Percentiles rank a stretch among this genome's conserved stretches.
phyloP scores from a whole-genome alignment of 2,329 filamentous ascomycete genomes.

The Emericellopsis cladophorae region DNA sequence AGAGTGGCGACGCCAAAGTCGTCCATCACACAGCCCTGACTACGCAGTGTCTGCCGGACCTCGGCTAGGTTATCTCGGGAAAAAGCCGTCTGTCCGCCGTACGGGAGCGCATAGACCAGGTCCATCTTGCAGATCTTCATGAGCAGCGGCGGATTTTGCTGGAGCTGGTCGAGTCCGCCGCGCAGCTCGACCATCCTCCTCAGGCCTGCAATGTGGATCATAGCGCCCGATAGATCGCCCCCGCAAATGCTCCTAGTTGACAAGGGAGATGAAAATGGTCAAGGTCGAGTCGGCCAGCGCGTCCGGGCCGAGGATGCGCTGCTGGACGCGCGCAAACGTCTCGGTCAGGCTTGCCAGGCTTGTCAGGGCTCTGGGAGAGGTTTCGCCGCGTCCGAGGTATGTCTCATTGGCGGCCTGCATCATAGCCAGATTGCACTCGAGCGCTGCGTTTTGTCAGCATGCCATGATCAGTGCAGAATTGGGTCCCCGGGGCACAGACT shows the following conservation, averaged over 20 bases:
- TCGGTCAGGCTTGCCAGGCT: slow-evolving; percentile 11
- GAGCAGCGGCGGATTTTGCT: neutral
- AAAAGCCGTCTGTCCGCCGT: neutral
- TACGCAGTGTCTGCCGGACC: neutral
- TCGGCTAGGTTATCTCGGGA: neutral
- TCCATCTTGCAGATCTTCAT: slow-evolving; percentile 2
- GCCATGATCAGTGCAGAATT: too few species aligned
- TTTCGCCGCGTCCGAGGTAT: slow-evolving; percentile 7
- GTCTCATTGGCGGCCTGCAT: slow-evolving; percentile 11
- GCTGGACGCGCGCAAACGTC: slow-evolving; percentile 9
- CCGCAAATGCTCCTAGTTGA: slow-evolving; percentile 3
- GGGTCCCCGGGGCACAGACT: slow-evolving; percentile 7
- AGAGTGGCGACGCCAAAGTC: neutral
- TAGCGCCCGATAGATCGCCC: neutral
- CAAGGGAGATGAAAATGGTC: slow-evolving; percentile 11
- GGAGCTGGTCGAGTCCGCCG: slow-evolving; percentile 22
- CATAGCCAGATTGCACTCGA: slow-evolving; percentile 2
- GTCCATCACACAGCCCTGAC: neutral
- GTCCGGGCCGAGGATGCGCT: slow-evolving; percentile 8
- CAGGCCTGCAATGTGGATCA: slow-evolving; percentile 32
- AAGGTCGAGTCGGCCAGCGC: slow-evolving; percentile 10
- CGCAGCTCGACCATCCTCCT: slow-evolving; percentile 26
- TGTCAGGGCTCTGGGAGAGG: slow-evolving; percentile 7
- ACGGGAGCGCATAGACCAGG: neutral
- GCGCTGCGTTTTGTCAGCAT: neutral